Conservation (phyloP, 441 rosid species). For the Euphorbia celastroides region DNA sequence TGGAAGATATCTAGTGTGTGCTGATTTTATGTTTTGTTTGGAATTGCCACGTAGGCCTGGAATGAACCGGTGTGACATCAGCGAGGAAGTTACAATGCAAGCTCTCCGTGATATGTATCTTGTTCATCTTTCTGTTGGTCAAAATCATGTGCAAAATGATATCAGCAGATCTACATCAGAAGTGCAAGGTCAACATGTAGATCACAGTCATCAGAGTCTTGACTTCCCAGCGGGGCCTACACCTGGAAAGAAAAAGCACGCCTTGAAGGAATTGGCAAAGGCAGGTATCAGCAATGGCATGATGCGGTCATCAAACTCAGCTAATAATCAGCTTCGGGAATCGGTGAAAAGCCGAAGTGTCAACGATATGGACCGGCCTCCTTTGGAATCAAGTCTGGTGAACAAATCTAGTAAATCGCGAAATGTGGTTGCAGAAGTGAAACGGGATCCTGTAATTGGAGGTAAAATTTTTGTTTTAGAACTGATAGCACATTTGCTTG, state of each 20-base stretch:
- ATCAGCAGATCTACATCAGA: conserved; percentile 22
- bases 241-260: conserved; percentile 33
- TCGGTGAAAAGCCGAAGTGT: conserved; percentile 38
- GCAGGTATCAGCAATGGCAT: conserved; percentile 22
- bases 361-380: conserved; percentile 31
- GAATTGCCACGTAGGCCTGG: conserved; percentile 51
- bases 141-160: conserved; percentile 25
- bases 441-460: conserved; percentile 23
- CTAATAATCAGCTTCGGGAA: conserved; percentile 30
- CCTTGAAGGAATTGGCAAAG: conserved; percentile 29
- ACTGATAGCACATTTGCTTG: neutral
- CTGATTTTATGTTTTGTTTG: conserved; percentile 25
- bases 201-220: conserved; percentile 26
- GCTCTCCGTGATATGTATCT: conserved; percentile 35
- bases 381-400: conserved; percentile 24
- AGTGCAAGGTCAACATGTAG: conserved; percentile 22
- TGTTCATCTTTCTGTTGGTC: conserved; percentile 24
- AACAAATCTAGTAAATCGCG: conserved; percentile 25
- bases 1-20: neutral
- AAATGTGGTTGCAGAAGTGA: conserved; percentile 15
- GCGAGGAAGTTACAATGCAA: conserved; percentile 59
- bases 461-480: conserved; percentile 25
- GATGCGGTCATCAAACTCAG: conserved; percentile 26
- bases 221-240: conserved; percentile 25
- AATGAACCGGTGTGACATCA: conserved; percentile 64